Percentiles rank a stretch among this genome's conserved stretches.
Evolutionary conservation across 2,329 filamentous ascomycete genomes (phyloP).

Genomic region (Cucurbitaria berberidis): DNA sequence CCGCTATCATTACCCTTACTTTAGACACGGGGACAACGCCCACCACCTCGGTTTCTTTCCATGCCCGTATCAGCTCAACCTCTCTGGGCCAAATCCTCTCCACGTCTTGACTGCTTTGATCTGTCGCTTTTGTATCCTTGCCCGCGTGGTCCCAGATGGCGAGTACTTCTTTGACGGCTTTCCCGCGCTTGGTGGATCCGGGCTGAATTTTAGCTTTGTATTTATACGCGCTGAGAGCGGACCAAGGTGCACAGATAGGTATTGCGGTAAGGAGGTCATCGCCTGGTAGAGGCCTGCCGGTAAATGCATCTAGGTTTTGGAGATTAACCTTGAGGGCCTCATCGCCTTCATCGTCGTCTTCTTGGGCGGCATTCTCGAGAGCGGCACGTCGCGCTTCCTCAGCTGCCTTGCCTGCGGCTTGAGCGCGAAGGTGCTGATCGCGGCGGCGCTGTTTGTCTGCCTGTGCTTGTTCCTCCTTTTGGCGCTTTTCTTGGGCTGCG

Average conservation of each 20-base stretch:
- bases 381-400: constrained; percentile 68
- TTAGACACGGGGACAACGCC: constrained; percentile 82
- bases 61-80: constrained; percentile 78
- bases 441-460: constrained; percentile 76
- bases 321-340: constrained; percentile 55
- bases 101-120: constrained; percentile 57
- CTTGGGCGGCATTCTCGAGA: constrained; percentile 33
- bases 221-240: constrained; percentile 73
- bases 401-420: constrained; percentile 76
- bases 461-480: constrained; percentile 73
- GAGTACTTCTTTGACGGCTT: constrained; percentile 90
- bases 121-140: constrained; percentile 53
- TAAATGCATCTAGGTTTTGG: constrained; percentile 67
- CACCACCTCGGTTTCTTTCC: constrained; percentile 82
- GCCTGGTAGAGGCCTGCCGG: constrained; percentile 77
- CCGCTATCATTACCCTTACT: constrained; percentile 76
- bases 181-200: constrained; percentile 88
- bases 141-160: constrained; percentile 76
- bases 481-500: constrained; percentile 66
- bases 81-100: constrained; percentile 87
- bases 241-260: constrained; percentile 68
- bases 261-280: constrained; percentile 78
- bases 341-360: constrained; percentile 63
- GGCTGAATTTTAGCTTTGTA: constrained; percentile 97
- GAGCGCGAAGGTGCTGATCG: constrained; percentile 78